phyloP scores from a whole-genome alignment of 1,284 basidiomycete genomes.

The Sanghuangporus baumii region DNA sequence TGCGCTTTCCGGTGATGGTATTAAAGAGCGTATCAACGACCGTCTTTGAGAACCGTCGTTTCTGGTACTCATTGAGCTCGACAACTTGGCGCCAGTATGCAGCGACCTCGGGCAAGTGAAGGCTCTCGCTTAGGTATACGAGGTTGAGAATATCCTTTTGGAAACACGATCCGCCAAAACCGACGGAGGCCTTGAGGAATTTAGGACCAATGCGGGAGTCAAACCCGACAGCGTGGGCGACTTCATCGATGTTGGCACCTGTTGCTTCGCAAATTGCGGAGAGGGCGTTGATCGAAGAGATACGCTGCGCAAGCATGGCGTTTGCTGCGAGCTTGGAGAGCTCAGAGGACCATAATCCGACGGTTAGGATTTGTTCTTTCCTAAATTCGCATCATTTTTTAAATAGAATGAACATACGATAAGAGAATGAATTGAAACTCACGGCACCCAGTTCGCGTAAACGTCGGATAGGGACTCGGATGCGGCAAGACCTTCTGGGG shows the following conservation, averaged over 20 bases:
- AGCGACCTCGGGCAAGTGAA: slow-evolving; percentile 95
- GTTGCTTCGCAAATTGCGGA: slow-evolving; percentile 99
- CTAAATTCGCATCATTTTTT: slow-evolving; percentile 30
- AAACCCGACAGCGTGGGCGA: slow-evolving; percentile 89
- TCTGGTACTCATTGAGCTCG: slow-evolving; percentile 96
- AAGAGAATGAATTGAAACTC: slow-evolving; percentile 29
- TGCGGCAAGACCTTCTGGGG: slow-evolving; percentile 77
- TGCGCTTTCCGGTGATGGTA: slow-evolving; percentile 93
- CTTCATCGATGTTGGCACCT: slow-evolving; percentile 97
- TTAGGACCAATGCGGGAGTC: slow-evolving; percentile 93
- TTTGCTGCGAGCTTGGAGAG: slow-evolving; percentile 98
- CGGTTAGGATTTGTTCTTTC: slow-evolving; percentile 79
- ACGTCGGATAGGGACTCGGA: slow-evolving; percentile 73
- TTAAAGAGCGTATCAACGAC: slow-evolving; percentile 97
- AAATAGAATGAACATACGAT: neutral
- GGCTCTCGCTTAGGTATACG: slow-evolving; percentile 92
- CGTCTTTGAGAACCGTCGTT: slow-evolving; percentile 82
- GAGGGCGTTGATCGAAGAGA: slow-evolving; percentile 96
- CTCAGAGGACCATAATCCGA: slow-evolving; percentile 98
- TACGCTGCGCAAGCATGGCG: slow-evolving; percentile 97
- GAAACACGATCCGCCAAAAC: slow-evolving; percentile 99
- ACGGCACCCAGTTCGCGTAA: slow-evolving; percentile 96
- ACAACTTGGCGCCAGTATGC: slow-evolving; percentile 96
- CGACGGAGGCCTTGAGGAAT: slow-evolving; percentile 92
- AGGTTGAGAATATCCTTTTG: slow-evolving; percentile 99